Percentiles rank a stretch among this genome's conserved stretches.
Conservation (phyloP, 2,329 filamentous ascomycete genomes). For the Helicocarpus griseus region DNA sequence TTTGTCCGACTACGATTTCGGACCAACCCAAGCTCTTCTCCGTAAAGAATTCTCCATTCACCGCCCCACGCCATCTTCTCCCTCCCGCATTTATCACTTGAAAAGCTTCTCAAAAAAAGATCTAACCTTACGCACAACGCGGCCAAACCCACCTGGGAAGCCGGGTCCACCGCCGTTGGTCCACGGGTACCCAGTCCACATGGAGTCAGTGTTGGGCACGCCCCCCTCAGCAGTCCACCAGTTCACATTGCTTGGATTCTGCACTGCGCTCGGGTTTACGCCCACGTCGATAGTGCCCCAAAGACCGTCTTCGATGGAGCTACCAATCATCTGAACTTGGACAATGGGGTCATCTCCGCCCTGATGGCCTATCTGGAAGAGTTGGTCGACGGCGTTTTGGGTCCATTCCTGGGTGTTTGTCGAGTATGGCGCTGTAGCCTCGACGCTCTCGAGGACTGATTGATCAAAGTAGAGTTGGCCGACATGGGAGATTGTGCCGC, state of each 20-base stretch:
- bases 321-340: conserved; percentile 48
- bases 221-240: conserved; percentile 25
- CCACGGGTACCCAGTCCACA: neutral
- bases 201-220: conserved; percentile 9
- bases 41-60: neutral
- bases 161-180: neutral
- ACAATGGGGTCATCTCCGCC: conserved; percentile 49
- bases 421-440: conserved; percentile 38
- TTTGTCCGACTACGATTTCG: too few relatives aligned
- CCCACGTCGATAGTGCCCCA: conserved; percentile 46
- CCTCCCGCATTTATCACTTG: too few relatives aligned
- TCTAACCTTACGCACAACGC: neutral
- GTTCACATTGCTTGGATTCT: conserved; percentile 19
- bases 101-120: neutral
- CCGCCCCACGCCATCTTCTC: neutral
- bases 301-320: conserved; percentile 42
- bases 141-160: neutral
- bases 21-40: too few relatives aligned
- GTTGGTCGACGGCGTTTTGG: conserved; percentile 42
- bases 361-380: conserved; percentile 30
- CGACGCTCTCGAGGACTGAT: conserved; percentile 43
- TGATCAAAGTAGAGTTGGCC: conserved; percentile 59
- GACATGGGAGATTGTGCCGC: conserved; percentile 47
- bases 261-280: conserved; percentile 34
- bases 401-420: conserved; percentile 41